Conservation (phyloP, 164 flowering plant species). For the Tetracentron sinense region DNA sequence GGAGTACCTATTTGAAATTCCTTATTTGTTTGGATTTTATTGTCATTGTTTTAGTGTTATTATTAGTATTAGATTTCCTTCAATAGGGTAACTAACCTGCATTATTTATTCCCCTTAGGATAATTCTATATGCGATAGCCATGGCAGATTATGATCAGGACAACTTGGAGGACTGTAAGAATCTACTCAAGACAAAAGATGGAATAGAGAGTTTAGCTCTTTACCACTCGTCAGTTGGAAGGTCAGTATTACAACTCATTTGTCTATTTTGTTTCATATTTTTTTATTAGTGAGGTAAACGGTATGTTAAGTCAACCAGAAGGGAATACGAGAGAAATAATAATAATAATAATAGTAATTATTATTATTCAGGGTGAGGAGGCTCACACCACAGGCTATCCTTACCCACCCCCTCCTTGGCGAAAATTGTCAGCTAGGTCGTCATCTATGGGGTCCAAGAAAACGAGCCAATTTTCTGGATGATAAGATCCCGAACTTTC, state of each 20-base stretch:
- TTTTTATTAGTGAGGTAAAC: too few species aligned
- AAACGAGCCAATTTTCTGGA: too few species aligned
- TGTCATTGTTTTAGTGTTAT: not conserved
- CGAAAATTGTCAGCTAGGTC: too few species aligned
- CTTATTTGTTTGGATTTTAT: not conserved
- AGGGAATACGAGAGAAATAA: too few species aligned
- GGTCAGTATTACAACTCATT: constrained; percentile 34
- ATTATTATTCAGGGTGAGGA: too few species aligned
- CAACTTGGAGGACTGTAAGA: constrained; percentile 24
- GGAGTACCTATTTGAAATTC: not conserved
- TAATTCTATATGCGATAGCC: constrained; percentile 77
- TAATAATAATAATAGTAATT: too few species aligned
- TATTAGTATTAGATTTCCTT: not conserved
- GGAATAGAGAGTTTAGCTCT: constrained; percentile 70
- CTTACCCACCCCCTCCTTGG: too few species aligned
- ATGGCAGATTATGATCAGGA: constrained; percentile 87
- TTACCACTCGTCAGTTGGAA: constrained; percentile 72
- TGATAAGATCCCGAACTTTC: too few species aligned
- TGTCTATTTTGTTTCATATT: not conserved
- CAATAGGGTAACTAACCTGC: constrained; percentile 2
- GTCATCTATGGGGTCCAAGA: too few species aligned
- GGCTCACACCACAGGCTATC: too few species aligned
- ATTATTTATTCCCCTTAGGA: constrained; percentile 32
- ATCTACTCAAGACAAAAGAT: constrained; percentile 61
- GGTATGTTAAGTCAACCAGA: too few species aligned